Percentiles rank a stretch among this genome's conserved stretches.
Evolutionary conservation across 2,329 filamentous ascomycete species (phyloP).

Genomic region (Hortaea sp.): DNA sequence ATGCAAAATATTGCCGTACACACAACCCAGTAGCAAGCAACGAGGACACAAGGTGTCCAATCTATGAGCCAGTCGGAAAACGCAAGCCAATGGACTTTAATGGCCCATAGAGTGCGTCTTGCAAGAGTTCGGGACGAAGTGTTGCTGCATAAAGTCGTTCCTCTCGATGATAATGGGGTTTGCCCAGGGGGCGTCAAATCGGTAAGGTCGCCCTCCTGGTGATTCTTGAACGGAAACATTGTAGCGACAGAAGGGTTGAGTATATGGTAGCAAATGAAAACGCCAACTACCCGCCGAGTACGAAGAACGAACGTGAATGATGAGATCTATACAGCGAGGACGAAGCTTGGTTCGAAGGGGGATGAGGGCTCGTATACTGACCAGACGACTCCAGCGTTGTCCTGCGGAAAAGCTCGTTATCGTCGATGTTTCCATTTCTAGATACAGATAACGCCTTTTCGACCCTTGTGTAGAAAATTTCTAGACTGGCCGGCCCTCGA

Average conservation of each 20-base stretch:
- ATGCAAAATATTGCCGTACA: slow-evolving; percentile 22
- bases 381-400: no score
- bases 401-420: no score
- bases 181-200: neutral
- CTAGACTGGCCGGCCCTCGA: no score
- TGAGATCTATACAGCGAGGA: no score
- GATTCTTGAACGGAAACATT: neutral
- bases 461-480: no score
- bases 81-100: slow-evolving; percentile 5
- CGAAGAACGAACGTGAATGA: no score
- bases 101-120: slow-evolving; percentile 1
- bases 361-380: no score
- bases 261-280: no score
- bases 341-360: no score
- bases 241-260: neutral
- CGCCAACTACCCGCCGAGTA: no score
- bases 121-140: neutral
- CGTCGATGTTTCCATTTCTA: no score
- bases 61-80: slow-evolving; percentile 22
- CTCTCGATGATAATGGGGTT: neutral
- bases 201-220: neutral
- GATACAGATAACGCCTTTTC: no score
- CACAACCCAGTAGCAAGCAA: slow-evolving; percentile 21
- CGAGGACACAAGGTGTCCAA: slow-evolving; percentile 21
- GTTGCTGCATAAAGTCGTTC: neutral